These are phyloP conservation scores for Lipomyces spencermartinsiae DNA, from an alignment of 805 yeast species.

Conservation along the genomic window DNA sequence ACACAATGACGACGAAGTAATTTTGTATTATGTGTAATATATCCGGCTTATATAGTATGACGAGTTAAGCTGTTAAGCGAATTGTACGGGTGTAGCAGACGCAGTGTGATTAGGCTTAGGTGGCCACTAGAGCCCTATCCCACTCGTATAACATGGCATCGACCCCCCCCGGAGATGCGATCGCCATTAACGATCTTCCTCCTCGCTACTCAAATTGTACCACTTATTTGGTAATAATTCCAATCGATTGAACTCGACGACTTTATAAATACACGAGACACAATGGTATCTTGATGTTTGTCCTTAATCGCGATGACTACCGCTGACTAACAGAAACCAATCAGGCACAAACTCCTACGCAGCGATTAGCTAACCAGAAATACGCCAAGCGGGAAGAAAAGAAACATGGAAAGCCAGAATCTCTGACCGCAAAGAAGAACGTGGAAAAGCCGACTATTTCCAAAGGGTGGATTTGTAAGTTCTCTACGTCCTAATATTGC, in stretches of 20 bases:
- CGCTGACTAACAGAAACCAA: not conserved
- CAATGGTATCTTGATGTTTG: not conserved
- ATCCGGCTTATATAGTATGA: not conserved
- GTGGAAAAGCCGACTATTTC: slow-evolving; percentile 59
- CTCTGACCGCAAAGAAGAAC: slow-evolving; percentile 40
- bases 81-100: not conserved
- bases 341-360: slow-evolving; percentile 76
- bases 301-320: not conserved
- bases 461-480: slow-evolving; percentile 68
- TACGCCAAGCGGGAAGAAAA: slow-evolving; percentile 75
- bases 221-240: not conserved
- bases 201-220: not conserved
- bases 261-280: not conserved
- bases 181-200: not conserved
- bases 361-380: slow-evolving; percentile 84
- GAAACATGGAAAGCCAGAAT: slow-evolving; percentile 76
- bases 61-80: not conserved
- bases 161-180: not conserved
- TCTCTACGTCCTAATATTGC: not conserved
- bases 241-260: not conserved
- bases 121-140: not conserved
- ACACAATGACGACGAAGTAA: not conserved
- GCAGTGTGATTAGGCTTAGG: not conserved
- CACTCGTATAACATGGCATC: not conserved
- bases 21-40: slow-evolving; percentile 2